These are phyloP conservation scores for Penicillium sp. DNA, from an alignment of 2,329 filamentous ascomycete genomes.

Conservation along the genomic window DNA sequence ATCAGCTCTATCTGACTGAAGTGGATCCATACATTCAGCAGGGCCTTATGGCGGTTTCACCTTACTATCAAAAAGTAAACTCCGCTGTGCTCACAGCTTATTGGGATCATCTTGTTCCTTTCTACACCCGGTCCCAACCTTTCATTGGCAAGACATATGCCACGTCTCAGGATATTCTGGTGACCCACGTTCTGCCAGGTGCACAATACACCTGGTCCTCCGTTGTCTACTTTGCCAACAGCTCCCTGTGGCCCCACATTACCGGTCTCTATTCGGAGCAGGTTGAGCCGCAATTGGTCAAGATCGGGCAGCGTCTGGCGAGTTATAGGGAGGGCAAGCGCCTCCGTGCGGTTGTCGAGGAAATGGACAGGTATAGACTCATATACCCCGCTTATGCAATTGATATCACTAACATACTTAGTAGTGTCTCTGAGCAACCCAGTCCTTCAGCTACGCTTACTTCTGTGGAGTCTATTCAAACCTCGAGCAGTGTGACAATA, in stretches of 20 bases:
- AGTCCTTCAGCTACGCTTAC: slow-evolving; percentile 23
- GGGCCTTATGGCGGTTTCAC: slow-evolving; percentile 57
- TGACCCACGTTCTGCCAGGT: slow-evolving; percentile 70
- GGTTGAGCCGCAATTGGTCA: slow-evolving; percentile 90
- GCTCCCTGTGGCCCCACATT: slow-evolving; percentile 77
- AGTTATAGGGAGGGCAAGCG: slow-evolving; percentile 60
- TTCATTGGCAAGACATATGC: slow-evolving; percentile 70
- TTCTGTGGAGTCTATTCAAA: slow-evolving; percentile 15
- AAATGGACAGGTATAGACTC: slow-evolving; percentile 47
- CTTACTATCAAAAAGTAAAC: slow-evolving; percentile 75
- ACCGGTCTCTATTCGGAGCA: slow-evolving; percentile 82
- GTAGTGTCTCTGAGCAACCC: slow-evolving; percentile 22
- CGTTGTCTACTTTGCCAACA: slow-evolving; percentile 68
- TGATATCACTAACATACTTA: neutral
- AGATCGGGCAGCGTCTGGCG: slow-evolving; percentile 86
- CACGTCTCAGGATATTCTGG: slow-evolving; percentile 64
- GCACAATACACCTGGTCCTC: slow-evolving; percentile 69
- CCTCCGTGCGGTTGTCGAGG: slow-evolving; percentile 58
- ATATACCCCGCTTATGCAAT: neutral
- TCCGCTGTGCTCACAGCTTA: slow-evolving; percentile 43
- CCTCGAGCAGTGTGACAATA: slow-evolving; percentile 20
- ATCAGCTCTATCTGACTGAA: slow-evolving; percentile 66
- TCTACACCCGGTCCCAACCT: slow-evolving; percentile 71
- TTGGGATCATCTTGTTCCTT: slow-evolving; percentile 65
- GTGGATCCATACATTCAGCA: slow-evolving; percentile 73